Evolutionary conservation across 177 flowering plant genomes (phyloP), one percentile per base, ranked within the genome.

Genomic region (Tripterygium wilfordii): DNA sequence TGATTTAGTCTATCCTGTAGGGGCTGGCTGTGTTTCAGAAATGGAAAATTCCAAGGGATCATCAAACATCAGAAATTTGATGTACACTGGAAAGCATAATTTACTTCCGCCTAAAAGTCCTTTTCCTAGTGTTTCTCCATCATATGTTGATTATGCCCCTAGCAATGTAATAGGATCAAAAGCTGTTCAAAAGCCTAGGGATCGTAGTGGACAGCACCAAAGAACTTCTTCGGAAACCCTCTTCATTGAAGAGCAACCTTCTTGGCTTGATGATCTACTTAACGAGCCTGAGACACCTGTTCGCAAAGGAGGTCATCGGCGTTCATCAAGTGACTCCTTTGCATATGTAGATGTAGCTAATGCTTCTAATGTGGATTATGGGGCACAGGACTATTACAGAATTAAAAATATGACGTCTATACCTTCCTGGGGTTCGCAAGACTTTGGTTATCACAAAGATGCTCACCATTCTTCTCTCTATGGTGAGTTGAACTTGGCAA

Each of bases 41-140:
- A 85, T 85, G 89, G 79, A 66, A 28, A 82, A 72, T 58, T 66
- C 82, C 6, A 78, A 72, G 60, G 78, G 81, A 10, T 64, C 85
- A 26, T 47, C 86, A 29, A 70, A 64, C 53, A 15, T 65, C 26
- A 70, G 79, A 67, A 73, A 61, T 64, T 51, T 69, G 51, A 53
- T 68, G 32, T 67, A 61, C 35, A 14, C 67, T 37, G 88, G 89
- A 30, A 85, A 70, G 58, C 77, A 71, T 45, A 62, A 79, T 28
- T 48, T 67, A 24, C 85, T 85, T 51, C 97, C 97, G 41, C 97
- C 97, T 14, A 87, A 75, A 64, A 76, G 80, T 64, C 97, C 96
- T 43, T 77, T 77, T 49, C 87, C 80, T 10, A 64, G 75, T 48
- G 57, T 69, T 40, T 36, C 84, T 16, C 76, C 83, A 48, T 44